These are phyloP conservation scores for Whalleya microplaca DNA, from an alignment of 2,329 filamentous ascomycete species.

Conservation along the genomic window DNA sequence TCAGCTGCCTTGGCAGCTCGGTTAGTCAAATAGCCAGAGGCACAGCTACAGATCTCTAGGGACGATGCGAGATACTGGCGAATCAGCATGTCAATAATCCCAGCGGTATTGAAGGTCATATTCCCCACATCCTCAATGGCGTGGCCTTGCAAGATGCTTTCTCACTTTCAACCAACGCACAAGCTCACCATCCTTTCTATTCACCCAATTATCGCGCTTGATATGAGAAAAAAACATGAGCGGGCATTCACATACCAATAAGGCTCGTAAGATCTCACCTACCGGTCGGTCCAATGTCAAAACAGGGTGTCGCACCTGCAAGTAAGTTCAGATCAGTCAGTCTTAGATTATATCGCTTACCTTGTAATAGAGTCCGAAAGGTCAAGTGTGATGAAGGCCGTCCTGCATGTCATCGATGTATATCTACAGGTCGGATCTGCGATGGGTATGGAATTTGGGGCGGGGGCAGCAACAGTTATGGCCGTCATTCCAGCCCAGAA, in stretches of 20 bases:
- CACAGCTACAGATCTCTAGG: too few relatives aligned
- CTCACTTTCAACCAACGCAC: too few relatives aligned
- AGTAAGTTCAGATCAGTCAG: constrained; percentile 21
- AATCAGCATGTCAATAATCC: too few relatives aligned
- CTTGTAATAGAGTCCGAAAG: constrained; percentile 25
- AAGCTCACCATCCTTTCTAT: too few relatives aligned
- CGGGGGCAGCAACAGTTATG: constrained; percentile 25
- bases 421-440: constrained; percentile 35
- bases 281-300: constrained; percentile 25
- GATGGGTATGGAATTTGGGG: constrained; percentile 39
- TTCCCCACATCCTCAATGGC: too few relatives aligned
- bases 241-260: neutral
- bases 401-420: constrained; percentile 32
- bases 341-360: constrained; percentile 2
- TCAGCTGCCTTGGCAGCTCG: too few relatives aligned
- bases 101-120: too few relatives aligned
- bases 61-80: too few relatives aligned
- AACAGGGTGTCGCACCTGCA: constrained; percentile 38
- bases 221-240: neutral
- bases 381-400: constrained; percentile 38
- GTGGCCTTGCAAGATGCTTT: too few relatives aligned
- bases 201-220: too few relatives aligned
- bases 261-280: too few relatives aligned
- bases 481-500: constrained; percentile 30
- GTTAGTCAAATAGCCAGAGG: too few relatives aligned